Evolutionary conservation across 2,329 filamentous ascomycete genomes (phyloP), one percentile per base, ranked within the genome.

Genomic region (Byssoonygena ceratinophila): DNA sequence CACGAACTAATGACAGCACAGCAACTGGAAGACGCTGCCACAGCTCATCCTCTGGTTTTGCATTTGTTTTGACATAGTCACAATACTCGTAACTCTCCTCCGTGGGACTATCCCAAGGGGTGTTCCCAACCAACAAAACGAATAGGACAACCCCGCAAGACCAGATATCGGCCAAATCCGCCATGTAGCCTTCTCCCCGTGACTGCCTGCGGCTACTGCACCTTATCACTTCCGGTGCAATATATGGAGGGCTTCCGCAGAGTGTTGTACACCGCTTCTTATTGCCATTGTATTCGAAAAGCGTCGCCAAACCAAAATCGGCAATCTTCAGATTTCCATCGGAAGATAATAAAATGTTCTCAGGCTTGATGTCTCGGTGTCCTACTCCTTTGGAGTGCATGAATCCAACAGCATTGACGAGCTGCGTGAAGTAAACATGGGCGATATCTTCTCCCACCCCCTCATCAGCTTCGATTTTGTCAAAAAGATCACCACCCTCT

Each of bases 391-490:
- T 96, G 31, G 86, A 87, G 71, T 98, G 92, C 79, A 97, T 94
- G 71, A 90, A 98, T 64, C 84, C 84, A 57, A 97, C 86, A 7
- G 91, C 92, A 64, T 83, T 83, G 61, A 97, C 79, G 56, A 98
- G 79, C 71, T 98, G 92, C 2, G 84, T 79, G 68, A 98, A 98
- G 73, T 97, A 98, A 56, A 96, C 81, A 66, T 98, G 94, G 31
- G 92, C 91, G 64, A 98, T 88, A 66, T 97, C 87, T 67, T 94
- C 83, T 5, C 84, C 81, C n/a, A 97, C 88, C 45, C 92, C 92
- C 41, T 91, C 87, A 68, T 98, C 92, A 16, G 92, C 90, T 71
- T 98, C 94, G 61, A 98, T 97, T 75, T 98, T 98, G 80, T 98
- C 92, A 68, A 98, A 98, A 6, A 98, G 76, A 66, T 98, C 92